A percentile compares a stretch with the other conserved stretches of the same genome.
Evolutionary conservation across 768 basidiomycete genomes (phyloP).

Genomic region (Basidioascus undulatus): DNA sequence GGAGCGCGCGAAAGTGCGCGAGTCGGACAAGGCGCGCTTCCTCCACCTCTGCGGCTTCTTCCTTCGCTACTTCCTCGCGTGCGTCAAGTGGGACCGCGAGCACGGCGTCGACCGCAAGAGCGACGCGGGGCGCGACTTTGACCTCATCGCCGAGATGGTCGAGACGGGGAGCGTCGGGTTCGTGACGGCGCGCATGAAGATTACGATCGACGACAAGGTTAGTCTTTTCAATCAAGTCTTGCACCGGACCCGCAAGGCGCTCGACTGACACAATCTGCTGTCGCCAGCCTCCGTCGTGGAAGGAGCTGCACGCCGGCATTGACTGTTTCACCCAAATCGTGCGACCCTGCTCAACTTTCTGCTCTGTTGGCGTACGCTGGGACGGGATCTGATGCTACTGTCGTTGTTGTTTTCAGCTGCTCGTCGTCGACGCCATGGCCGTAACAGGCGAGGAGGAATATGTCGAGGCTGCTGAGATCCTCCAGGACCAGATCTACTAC

Average conservation of each 20-base stretch:
- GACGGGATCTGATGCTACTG: too few species aligned
- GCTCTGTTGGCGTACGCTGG: neutral
- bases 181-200: conserved; percentile 70
- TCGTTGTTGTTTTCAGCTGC: conserved; percentile 22
- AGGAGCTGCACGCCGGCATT: conserved; percentile 76
- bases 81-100: conserved; percentile 25
- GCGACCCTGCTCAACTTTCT: conserved; percentile 2
- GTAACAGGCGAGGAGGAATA: conserved; percentile 28
- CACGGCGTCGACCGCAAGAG: conserved; percentile 8
- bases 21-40: conserved; percentile 76
- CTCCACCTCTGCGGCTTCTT: conserved; percentile 77
- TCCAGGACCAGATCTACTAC: conserved; percentile 81
- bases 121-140: conserved; percentile 14
- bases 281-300: conserved; percentile 83
- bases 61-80: conserved; percentile 56
- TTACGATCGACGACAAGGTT: conserved; percentile 78
- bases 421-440: conserved; percentile 68
- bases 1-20: conserved; percentile 74
- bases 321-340: conserved; percentile 76
- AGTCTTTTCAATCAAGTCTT: too few species aligned
- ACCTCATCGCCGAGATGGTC: conserved; percentile 53
- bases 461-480: conserved; percentile 47
- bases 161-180: conserved; percentile 73
- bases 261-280: neutral
- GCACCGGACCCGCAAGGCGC: too few species aligned